Conservation (phyloP, 208 protist species). For the Acanthamoeba sp. region DNA sequence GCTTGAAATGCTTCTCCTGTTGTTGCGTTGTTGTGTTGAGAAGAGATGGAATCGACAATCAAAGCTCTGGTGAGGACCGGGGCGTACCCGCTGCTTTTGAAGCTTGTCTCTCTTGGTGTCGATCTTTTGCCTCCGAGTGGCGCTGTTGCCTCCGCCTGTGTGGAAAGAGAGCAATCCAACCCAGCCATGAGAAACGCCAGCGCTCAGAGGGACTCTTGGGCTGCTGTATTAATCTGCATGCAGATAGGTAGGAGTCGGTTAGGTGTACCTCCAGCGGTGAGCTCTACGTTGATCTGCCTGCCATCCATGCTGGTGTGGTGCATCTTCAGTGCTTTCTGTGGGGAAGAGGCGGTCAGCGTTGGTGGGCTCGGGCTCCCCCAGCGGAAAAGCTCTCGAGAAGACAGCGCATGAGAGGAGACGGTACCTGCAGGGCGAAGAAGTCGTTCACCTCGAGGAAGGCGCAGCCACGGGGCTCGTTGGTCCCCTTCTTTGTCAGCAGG, state of each 20-base stretch:
- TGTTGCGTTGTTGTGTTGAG: not conserved
- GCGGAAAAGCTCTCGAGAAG: not conserved
- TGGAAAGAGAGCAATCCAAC: no score
- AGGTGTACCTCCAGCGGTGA: slow-evolving; percentile 67
- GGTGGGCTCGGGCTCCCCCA: not conserved
- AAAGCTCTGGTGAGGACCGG: not conserved
- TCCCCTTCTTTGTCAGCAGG: slow-evolving; percentile 28
- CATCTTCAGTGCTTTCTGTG: slow-evolving; percentile 70
- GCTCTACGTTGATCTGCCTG: slow-evolving; percentile 63
- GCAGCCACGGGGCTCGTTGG: slow-evolving; percentile 46
- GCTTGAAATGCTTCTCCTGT: slow-evolving; percentile 56
- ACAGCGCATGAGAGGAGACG: not conserved
- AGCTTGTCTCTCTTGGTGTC: not conserved
- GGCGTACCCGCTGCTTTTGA: slow-evolving; percentile 20
- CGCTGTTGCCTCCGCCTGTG: slow-evolving; percentile 26
- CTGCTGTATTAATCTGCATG: no score
- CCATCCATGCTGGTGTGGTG: slow-evolving; percentile 65
- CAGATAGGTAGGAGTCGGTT: no score
- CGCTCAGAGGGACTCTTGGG: no score
- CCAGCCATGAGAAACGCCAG: no score
- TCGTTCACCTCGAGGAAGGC: slow-evolving; percentile 52
- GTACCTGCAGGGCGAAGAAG: slow-evolving; percentile 1
- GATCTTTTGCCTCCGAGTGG: slow-evolving; percentile 5
- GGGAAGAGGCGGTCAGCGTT: not conserved
- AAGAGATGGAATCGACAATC: not conserved